A percentile compares a stretch with the other conserved stretches of the same genome.
Conservation (phyloP, 495 filamentous ascomycete genomes). For the Barbatosphaeria neglecta region DNA sequence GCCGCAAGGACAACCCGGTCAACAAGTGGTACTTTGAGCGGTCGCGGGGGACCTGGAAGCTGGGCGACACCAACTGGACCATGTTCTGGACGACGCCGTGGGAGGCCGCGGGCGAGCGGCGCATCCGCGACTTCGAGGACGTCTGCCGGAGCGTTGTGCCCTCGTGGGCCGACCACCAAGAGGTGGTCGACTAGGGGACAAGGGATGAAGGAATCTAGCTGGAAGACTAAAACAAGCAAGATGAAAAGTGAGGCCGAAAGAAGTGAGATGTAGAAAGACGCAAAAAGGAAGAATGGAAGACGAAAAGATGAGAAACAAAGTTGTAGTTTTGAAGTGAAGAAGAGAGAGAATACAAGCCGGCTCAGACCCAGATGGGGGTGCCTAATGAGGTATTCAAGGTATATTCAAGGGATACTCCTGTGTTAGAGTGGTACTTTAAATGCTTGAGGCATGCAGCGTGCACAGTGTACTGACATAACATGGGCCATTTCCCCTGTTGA, state of each 20-base stretch:
- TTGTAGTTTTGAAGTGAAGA: too few relatives aligned
- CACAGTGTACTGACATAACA: too few relatives aligned
- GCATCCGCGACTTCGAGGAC: constrained; percentile 67
- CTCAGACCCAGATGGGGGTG: too few relatives aligned
- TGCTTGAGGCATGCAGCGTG: too few relatives aligned
- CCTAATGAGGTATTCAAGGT: too few relatives aligned
- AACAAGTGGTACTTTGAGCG: constrained; percentile 97
- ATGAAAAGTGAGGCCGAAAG: too few relatives aligned
- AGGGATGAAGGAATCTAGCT: not conserved
- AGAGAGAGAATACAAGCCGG: not conserved
- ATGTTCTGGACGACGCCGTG: constrained; percentile 95
- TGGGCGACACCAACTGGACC: constrained; percentile 71
- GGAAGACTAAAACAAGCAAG: too few relatives aligned
- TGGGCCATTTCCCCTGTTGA: too few relatives aligned
- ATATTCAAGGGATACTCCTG: too few relatives aligned
- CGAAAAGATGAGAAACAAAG: too few relatives aligned
- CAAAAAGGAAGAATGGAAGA: not conserved
- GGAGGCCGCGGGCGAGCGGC: constrained; percentile 32
- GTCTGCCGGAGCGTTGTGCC: constrained; percentile 72
- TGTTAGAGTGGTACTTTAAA: too few relatives aligned
- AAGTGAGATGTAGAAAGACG: not conserved
- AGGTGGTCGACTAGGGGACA: constrained; percentile 41
- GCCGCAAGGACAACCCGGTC: constrained; percentile 68
- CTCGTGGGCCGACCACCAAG: constrained; percentile 69
- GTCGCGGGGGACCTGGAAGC: constrained; percentile 67